Base-by-base conservation (phyloP, 257 asterid genomes). In the Solanum paucissectum region DNA sequence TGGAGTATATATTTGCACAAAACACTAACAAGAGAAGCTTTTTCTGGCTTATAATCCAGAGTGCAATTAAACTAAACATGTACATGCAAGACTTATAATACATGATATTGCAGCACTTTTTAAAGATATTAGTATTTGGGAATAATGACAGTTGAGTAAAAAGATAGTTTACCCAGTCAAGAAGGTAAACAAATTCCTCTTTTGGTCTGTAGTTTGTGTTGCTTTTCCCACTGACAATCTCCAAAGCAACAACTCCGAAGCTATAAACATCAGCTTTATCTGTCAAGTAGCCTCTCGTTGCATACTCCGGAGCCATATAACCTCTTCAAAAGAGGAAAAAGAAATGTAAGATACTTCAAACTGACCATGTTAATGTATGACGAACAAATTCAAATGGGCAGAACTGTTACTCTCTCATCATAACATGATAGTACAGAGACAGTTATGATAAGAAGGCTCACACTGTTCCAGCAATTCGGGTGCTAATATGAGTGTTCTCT, bases 151-250 rank as follows among this genome's bases (percentile, higher is more conserved):
- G 77, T 71, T 71, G 12, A 14, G 27, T 16, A 33, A 34, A 9
- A 72, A 18, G 44, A 33, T 3, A 66, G 46, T 12, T 89, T 91
- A 91, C 93, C 93, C 93, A 91, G 44, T 91, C 92, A 87, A 91
- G 93, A 73, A 91, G 93, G 89, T 91, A 91, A 9, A 91, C 93
- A 89, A 91, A 91, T 84, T 91, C 93, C 88, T 91, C 93, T 86
- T 89, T 91, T 12, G 93, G 92, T 87, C 91, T 87, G 89, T 91
- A 91, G 46, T 89, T 91, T 68, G 93, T 91, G 89, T 91, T 91
- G 73, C 92, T 90, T 89, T 90, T 91, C 79, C 92, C 93, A 40
- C 93, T 91, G 14, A 91, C 93, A 88, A 91, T 91, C 89, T 91
- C 93, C 36, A 91, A 74, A 46, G 91, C 87, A 75, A 89, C 93